Base-by-base conservation (phyloP, 352 stramenopile genomes). In the Globisporangium polare region DNA sequence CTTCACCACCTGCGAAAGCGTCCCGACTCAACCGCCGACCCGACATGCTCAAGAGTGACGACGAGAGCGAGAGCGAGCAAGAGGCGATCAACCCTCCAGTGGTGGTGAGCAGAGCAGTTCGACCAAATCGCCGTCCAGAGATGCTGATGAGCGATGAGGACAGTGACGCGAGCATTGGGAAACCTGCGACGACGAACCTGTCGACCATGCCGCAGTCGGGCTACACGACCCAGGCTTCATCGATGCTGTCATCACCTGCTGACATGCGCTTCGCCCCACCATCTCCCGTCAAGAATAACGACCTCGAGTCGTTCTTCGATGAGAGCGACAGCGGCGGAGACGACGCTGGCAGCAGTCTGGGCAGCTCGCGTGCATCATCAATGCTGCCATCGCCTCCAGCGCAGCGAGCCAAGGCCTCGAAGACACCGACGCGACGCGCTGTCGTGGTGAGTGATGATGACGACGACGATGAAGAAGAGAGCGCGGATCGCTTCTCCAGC, bases 291-390 rank as follows among this genome's bases (percentile, higher is more conserved):
- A 46, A 46, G 41, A 46, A 22, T 47, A 80, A 83, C 51, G 74
- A 82, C 10, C 67, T 90, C 3, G 81, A 88, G 35, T 72, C 62
- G 3, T 90, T 90, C 65, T 68, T 90, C 37, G 88, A 83, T 37
- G 77, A 85, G 61, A 86, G 74, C 41, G 76, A 77, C 7, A 93
- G 81, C 29, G 81, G 87, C 26, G 75, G 64, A 0, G 78, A 88
- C 0, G 52, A 70, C 8, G 41, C 27, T 29, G 26, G 10, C 17
- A 9, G 13, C 13, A 43, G 22, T 24, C 3, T 52, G 31, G 27
- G 50, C 1, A 43, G 17, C 15, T 52, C 50, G 10, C 51, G 29
- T 52, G 27, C 41, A 5, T 46, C 12, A 17, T 22, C 7, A 13
- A 57, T 35, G 50, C 15, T 49, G 33, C 43, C 51, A 26, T 35